These are phyloP conservation scores for Tuctoria greenei DNA, from an alignment of 176 grass and related monocot genomes.

Conservation along the genomic window DNA sequence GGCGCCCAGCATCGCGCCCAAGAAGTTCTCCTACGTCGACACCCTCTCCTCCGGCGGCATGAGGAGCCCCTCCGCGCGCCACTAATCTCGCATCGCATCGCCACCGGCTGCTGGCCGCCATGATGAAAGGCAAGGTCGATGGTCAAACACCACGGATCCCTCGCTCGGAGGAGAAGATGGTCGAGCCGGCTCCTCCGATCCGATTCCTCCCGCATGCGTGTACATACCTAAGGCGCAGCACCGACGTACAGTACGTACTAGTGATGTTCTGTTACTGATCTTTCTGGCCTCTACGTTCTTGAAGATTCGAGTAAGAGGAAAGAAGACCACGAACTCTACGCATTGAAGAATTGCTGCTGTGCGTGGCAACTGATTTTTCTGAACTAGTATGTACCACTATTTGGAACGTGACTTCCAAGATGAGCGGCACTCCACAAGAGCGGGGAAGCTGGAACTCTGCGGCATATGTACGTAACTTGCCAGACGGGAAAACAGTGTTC, in stretches of 20 bases:
- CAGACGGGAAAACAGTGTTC: conserved; percentile 36
- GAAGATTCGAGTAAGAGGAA: conserved; percentile 8
- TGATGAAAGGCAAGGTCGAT: background rate
- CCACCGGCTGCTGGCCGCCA: background rate
- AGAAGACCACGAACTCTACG: background rate
- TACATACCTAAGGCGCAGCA: conserved; percentile 28
- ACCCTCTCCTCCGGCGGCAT: conserved; percentile 51
- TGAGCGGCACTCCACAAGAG: conserved; percentile 16
- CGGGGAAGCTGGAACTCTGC: background rate
- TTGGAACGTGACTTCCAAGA: conserved; percentile 9
- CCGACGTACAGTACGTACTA: conserved; percentile 3
- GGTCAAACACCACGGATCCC: background rate
- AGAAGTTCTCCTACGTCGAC: conserved; percentile 88
- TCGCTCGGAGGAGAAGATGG: background rate
- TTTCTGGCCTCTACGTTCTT: background rate
- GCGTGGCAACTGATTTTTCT: conserved; percentile 34
- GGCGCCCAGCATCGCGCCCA: conserved; percentile 48
- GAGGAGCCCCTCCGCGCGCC: conserved; percentile 80
- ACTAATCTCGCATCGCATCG: conserved; percentile 47
- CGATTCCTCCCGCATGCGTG: conserved; percentile 11
- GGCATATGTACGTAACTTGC: conserved; percentile 25
- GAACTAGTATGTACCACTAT: conserved; percentile 20
- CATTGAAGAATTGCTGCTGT: conserved; percentile 1
- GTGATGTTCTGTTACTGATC: conserved; percentile 16
- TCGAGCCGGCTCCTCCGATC: background rate